Evolutionary conservation across 179 eudicot genomes (phyloP), one percentile per base, ranked within the genome.

Genomic region (Silene noctiflora): DNA sequence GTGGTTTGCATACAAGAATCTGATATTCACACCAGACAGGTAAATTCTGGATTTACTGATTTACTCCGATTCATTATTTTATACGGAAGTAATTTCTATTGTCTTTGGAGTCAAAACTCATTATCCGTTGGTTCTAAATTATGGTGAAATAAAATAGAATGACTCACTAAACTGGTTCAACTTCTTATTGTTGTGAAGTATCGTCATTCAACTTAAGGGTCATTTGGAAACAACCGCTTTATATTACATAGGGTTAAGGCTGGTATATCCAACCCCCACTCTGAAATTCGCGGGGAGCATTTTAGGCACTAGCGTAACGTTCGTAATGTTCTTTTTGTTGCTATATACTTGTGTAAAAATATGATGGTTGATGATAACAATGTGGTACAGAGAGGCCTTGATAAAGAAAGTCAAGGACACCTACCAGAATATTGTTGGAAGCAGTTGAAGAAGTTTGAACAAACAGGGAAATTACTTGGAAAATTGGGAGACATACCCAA

Each of bases 1-100:
- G 97, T 94, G 98, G 98, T 92, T 90, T 83, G 96, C 90, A n/a
- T 94, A 94, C 83, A 71, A 74, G 85, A 94, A 92, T 82, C 77
- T 94, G 76, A 6, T 94, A 72, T 89, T 78, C 81, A 90, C 84
- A 75, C 92, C 96, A 3, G 90, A 90, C 77, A 90, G 98, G 98
- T 94, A 87, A 76, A 51, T 0, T 16, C n/a, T 19, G 3, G 46
- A 16, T 2, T 29, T 12, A n/a, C 2, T 27, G 1, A 27, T 27
- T 27, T 27, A 24, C 22, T 27, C n/a, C 4, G 29, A 12, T 71
- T 48, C 21, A 25, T 68, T 67, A n/a, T 10, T 68, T n/a, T 14
- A 1, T 16, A 20, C 19, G 5, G 48, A 42, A 9, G 0, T 27
- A 1, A 27, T 27, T 27, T 27, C 29, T 27, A 3, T 42, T 10